Evolutionary conservation across 2,329 filamentous ascomycete genomes (phyloP), one percentile per base, ranked within the genome.

Genomic region (Stagonosporopsis chrysanthemi): DNA sequence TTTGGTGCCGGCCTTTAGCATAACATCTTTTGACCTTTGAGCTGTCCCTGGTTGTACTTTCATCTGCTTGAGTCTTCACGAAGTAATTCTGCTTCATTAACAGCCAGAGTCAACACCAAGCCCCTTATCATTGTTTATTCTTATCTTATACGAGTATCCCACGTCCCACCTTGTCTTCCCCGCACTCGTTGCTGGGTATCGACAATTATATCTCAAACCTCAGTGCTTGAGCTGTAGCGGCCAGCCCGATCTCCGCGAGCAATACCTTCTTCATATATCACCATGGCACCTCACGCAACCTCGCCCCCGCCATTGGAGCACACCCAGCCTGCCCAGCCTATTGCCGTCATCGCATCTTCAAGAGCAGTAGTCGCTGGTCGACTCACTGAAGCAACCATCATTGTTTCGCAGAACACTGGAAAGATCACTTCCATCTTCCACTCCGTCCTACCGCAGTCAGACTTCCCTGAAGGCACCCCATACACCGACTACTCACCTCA

Each of bases 401-500:
- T 89, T 53, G 81, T 97, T 66, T 96, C 91, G 2, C 85, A 86
- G 6, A 74, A 75, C 39, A 93, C 91, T 0, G 95, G 95, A 71
- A 97, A 93, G 79, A 96, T 98, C 69, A 83, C 89, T 41, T 87
- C 88, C 2, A 85, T 97, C 60, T 86, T 88, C 62, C 85, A 90
- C 53, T 84, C 85, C 24, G 83, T 97, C 47, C 82, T 96, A n/a
- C 90, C 92, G 1, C 74, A 79, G n/a, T 84, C 86, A 6, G 84
- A 86, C 39, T 97, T 98, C 75, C 89, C 92, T 1, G 72, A 83
- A 0, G 86, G 85, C 36, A 88, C 89, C 7, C 82, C 83, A 6
- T 98, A 98, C 77, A 84, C 86, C 65, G 89, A 99, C 81, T 88
- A 97, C 79, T 91, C 90, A 22, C 92, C 94, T 11, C 85, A 89